These are phyloP conservation scores for Fusarium sambucinum DNA, from an alignment of 2,329 filamentous ascomycete genomes.

Conservation along the genomic window DNA sequence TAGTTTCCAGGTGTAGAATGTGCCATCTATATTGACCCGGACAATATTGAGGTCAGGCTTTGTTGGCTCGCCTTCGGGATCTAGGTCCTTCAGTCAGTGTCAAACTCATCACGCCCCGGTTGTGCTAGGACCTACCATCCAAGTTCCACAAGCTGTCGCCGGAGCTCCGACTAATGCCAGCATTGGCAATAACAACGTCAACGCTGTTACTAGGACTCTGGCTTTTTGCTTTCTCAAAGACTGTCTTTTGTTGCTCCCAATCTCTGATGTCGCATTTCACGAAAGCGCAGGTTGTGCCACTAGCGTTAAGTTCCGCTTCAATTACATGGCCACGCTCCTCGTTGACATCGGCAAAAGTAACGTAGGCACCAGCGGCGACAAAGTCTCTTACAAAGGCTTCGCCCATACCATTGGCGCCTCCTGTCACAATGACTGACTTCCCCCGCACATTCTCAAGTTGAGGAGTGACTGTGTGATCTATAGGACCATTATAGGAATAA, in stretches of 20 bases:
- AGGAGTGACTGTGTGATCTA: constrained; percentile 30
- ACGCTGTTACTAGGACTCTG: constrained; percentile 55
- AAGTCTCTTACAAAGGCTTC: constrained; percentile 54
- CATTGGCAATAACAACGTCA: constrained; percentile 62
- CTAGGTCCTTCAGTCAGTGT: background rate
- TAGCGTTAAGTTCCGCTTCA: constrained; percentile 51
- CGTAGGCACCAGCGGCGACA: constrained; percentile 54
- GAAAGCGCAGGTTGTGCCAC: constrained; percentile 47
- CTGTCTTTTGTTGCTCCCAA: constrained; percentile 57
- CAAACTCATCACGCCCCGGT: no score
- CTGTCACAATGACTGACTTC: constrained; percentile 62
- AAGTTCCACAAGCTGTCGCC: constrained; percentile 56
- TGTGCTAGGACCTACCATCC: constrained; percentile 43
- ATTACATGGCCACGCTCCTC: constrained; percentile 49
- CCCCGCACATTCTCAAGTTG: constrained; percentile 48
- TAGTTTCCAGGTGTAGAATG: constrained; percentile 60
- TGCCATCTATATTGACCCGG: constrained; percentile 57
- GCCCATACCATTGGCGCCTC: constrained; percentile 60
- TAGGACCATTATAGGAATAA: constrained; percentile 38
- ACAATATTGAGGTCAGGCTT: constrained; percentile 59
- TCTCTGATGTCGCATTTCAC: constrained; percentile 57
- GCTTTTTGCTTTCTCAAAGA: constrained; percentile 56
- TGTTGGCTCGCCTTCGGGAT: constrained; percentile 37
- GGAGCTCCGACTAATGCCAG: constrained; percentile 55
- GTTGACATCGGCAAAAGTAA: constrained; percentile 57